These are phyloP conservation scores for Cryptomeria japonica DNA, from an alignment of 75 land plant species.

Conservation along the genomic window DNA sequence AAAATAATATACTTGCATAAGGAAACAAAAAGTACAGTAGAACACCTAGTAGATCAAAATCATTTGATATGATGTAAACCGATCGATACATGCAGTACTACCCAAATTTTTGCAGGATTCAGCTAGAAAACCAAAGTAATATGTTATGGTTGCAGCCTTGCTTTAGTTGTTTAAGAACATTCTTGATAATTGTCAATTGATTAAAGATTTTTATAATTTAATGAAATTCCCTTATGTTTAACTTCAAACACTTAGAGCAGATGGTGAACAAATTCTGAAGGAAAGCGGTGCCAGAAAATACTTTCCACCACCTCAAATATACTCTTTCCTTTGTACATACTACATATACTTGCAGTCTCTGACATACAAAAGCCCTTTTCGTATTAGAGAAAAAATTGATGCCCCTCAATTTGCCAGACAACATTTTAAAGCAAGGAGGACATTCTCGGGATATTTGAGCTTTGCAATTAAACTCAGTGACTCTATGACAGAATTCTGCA, in stretches of 20 bases:
- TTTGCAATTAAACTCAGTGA: background rate
- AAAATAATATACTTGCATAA: background rate
- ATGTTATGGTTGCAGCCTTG: background rate
- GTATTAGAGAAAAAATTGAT: background rate
- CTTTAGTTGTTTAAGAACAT: background rate
- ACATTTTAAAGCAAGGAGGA: background rate
- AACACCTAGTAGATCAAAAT: background rate
- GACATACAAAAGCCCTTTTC: too few relatives aligned
- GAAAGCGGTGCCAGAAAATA: background rate
- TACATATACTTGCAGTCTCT: background rate
- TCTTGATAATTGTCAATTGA: background rate
- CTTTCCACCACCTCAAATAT: background rate
- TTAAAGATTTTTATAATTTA: background rate
- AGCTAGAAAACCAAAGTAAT: background rate
- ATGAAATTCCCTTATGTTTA: background rate
- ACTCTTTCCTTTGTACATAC: background rate
- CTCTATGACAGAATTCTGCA: background rate
- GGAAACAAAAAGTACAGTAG: background rate
- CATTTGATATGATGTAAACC: background rate
- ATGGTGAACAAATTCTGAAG: background rate
- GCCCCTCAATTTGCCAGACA: background rate
- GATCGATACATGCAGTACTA: background rate
- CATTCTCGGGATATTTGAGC: background rate
- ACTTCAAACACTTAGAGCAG: background rate
- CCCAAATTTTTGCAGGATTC: background rate